These are phyloP conservation scores for Hypoxylon sp. DNA, from an alignment of 2,329 filamentous ascomycete species.

Conservation along the genomic window DNA sequence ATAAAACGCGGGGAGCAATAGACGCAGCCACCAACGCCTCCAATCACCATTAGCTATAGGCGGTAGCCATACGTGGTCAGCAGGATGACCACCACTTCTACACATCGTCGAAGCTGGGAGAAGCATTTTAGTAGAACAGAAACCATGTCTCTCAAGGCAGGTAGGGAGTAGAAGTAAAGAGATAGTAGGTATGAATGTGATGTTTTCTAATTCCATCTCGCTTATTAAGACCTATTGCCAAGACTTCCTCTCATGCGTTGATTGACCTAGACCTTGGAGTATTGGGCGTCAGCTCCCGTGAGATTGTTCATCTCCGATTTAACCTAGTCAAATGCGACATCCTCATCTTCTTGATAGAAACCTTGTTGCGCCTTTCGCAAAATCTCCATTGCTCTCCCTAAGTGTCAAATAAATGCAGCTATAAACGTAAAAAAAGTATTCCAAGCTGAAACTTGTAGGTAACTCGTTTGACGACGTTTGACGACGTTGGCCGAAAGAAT, in stretches of 20 bases:
- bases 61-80: not conserved
- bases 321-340: not conserved
- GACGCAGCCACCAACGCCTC: not conserved
- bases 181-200: not conserved
- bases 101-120: not conserved
- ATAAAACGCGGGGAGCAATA: not conserved
- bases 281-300: not conserved
- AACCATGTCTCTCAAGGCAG: not conserved
- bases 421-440: not conserved
- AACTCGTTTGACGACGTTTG: not conserved
- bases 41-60: not conserved
- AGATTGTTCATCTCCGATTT: not conserved
- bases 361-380: not conserved
- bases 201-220: not conserved
- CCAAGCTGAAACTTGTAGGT: not conserved
- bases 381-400: not conserved
- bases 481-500: not conserved
- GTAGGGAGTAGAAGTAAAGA: not conserved
- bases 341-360: not conserved
- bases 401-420: not conserved
- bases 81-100: not conserved
- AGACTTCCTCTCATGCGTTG: not conserved
- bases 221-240: not conserved
- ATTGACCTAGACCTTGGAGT: not conserved
- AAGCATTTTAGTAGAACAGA: not conserved